A percentile compares a stretch with the other conserved stretches of the same genome.
These are phyloP conservation scores for Styphnolobium japonicum DNA, from an alignment of 306 rosid species.

Conservation along the genomic window DNA sequence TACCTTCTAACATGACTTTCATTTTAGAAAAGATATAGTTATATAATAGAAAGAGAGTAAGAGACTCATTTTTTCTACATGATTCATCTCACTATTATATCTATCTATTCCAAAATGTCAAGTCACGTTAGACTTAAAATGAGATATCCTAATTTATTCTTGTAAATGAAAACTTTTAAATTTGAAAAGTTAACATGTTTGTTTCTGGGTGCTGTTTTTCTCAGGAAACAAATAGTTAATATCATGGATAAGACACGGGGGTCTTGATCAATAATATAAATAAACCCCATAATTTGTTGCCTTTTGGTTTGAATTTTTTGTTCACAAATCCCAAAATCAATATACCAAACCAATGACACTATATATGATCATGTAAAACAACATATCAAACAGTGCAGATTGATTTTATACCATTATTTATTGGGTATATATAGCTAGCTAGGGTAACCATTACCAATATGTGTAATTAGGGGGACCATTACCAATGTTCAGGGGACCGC, in stretches of 20 bases:
- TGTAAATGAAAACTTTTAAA: not conserved
- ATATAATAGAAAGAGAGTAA: too few species aligned
- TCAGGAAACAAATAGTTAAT: not conserved
- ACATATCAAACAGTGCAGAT: not conserved
- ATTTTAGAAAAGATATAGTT: too few species aligned
- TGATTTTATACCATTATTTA: not conserved
- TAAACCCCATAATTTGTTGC: not conserved
- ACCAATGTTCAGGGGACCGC: not conserved
- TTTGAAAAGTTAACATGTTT: not conserved
- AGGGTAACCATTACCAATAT: not conserved
- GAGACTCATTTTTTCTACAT: too few species aligned
- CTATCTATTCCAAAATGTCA: not conserved
- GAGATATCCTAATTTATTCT: not conserved
- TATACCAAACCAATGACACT: not conserved
- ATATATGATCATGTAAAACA: not conserved
- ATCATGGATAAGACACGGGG: not conserved
- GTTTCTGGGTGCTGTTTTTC: not conserved
- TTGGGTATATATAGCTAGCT: not conserved
- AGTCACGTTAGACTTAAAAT: not conserved
- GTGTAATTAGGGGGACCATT: constrained; percentile 9
- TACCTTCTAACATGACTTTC: too few species aligned
- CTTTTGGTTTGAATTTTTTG: not conserved
- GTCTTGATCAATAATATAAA: not conserved
- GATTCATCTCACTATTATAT: not conserved
- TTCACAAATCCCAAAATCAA: not conserved